These are phyloP conservation scores for Fomitopsis pinicola DNA, from an alignment of 1,284 basidiomycete species.

Conservation along the genomic window DNA sequence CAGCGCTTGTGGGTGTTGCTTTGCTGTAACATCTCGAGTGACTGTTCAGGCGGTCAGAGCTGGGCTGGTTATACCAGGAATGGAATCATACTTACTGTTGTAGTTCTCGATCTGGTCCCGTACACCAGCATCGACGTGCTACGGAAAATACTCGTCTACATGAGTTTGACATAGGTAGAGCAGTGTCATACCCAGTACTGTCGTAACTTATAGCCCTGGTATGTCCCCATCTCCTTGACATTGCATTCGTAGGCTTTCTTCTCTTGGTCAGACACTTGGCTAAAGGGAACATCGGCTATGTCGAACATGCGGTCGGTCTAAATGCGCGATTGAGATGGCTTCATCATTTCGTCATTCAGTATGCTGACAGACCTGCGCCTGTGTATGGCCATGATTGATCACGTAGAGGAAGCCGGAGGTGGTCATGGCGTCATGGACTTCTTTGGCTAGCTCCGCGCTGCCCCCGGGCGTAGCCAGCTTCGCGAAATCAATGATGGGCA, in stretches of 20 bases:
- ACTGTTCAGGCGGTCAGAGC: constrained; percentile 28
- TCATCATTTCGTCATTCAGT: not conserved
- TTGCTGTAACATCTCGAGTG: constrained; percentile 41
- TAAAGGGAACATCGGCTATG: constrained; percentile 55
- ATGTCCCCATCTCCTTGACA: constrained; percentile 48
- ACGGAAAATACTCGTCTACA: not conserved
- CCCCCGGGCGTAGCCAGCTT: constrained; percentile 44
- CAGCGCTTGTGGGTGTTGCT: constrained; percentile 43
- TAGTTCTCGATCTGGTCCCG: constrained; percentile 57
- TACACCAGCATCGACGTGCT: constrained; percentile 52
- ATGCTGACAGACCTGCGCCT: constrained; percentile 33
- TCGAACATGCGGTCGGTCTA: constrained; percentile 48
- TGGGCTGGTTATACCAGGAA: not conserved
- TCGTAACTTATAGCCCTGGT: constrained; percentile 56
- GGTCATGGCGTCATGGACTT: constrained; percentile 54
- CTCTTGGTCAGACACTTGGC: constrained; percentile 46
- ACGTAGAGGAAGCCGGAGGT: constrained; percentile 63
- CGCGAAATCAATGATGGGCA: constrained; percentile 62
- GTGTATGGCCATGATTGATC: constrained; percentile 51
- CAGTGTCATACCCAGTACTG: constrained; percentile 11
- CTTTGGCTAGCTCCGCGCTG: constrained; percentile 40
- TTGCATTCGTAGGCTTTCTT: constrained; percentile 47
- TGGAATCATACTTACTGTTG: constrained; percentile 44
- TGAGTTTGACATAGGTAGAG: not conserved
- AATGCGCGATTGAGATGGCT: not conserved